Evolutionary conservation across 208 protist genomes (phyloP).

Genomic region (Crithidia fasciculata): DNA sequence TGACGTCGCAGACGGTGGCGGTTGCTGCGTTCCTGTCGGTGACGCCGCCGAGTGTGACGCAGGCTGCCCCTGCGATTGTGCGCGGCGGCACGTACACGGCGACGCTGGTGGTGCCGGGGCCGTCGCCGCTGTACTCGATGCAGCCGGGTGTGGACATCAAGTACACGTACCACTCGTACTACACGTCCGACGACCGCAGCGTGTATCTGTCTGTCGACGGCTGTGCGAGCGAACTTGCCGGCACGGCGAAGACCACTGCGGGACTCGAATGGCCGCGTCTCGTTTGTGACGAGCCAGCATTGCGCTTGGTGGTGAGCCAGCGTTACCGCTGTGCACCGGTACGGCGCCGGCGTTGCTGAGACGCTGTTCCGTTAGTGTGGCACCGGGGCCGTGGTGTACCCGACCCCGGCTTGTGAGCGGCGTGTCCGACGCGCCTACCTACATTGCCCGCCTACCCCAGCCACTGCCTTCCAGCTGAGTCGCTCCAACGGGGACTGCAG

Average conservation of each 20-base stretch:
- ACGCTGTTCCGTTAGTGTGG: slow-evolving; percentile 33
- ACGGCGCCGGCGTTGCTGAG: slow-evolving; percentile 38
- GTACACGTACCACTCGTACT: slow-evolving; percentile 43
- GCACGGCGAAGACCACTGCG: slow-evolving; percentile 21
- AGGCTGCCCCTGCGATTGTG: slow-evolving; percentile 50
- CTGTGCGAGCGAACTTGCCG: slow-evolving; percentile 35
- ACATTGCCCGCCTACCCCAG: slow-evolving; percentile 53
- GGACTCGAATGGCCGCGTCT: slow-evolving; percentile 18
- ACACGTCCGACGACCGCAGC: slow-evolving; percentile 33
- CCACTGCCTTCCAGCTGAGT: slow-evolving; percentile 52
- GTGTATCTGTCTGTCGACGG: slow-evolving; percentile 56
- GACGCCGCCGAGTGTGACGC: slow-evolving; percentile 41
- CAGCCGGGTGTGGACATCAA: slow-evolving; percentile 39
- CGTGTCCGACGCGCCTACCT: slow-evolving; percentile 33
- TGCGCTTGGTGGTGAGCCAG: slow-evolving; percentile 16
- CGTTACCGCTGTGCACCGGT: slow-evolving; percentile 46
- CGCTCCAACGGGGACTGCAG: slow-evolving; percentile 29
- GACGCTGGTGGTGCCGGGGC: slow-evolving; percentile 38
- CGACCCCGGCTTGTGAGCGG: slow-evolving; percentile 50
- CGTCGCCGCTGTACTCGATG: slow-evolving; percentile 63
- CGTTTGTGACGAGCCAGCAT: slow-evolving; percentile 35
- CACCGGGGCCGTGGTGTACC: slow-evolving; percentile 47
- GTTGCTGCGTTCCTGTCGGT: slow-evolving; percentile 58
- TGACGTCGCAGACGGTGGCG: slow-evolving; percentile 16
- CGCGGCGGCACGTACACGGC: slow-evolving; percentile 40